Conservation (phyloP, 1,284 basidiomycete species). For the Irpex lacteus region DNA sequence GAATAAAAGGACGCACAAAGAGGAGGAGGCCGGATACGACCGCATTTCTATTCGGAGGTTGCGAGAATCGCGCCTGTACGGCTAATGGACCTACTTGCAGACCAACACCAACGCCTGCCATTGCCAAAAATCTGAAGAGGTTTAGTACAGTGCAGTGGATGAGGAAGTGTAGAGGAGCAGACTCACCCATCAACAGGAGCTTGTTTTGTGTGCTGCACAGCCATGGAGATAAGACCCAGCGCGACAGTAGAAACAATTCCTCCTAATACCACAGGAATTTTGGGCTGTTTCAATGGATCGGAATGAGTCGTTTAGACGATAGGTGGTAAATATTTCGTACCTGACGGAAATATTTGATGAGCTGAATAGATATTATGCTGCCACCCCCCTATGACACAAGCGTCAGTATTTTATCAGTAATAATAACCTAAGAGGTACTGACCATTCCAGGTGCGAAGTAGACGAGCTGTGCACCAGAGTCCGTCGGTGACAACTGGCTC, state of each 20-base stretch:
- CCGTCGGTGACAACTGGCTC: slow-evolving; percentile 32
- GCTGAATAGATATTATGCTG: slow-evolving; percentile 24
- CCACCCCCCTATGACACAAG: slow-evolving; percentile 29
- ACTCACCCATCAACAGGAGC: slow-evolving; percentile 36
- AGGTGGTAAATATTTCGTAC: slow-evolving; percentile 4
- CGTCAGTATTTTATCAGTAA: background rate
- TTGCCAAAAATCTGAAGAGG: slow-evolving; percentile 38
- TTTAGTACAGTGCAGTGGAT: background rate
- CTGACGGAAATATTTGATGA: slow-evolving; percentile 27
- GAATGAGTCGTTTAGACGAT: background rate
- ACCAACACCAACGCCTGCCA: slow-evolving; percentile 45
- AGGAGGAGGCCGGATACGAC: slow-evolving; percentile 40
- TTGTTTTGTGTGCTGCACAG: slow-evolving; percentile 35
- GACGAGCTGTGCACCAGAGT: slow-evolving; percentile 43
- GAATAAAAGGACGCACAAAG: slow-evolving; percentile 35
- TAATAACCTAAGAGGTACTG: slow-evolving; percentile 13
- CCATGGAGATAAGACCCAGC: slow-evolving; percentile 42
- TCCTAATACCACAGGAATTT: slow-evolving; percentile 39
- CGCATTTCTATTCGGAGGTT: slow-evolving; percentile 36
- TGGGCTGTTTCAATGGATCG: slow-evolving; percentile 31
- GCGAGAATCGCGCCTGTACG: slow-evolving; percentile 45
- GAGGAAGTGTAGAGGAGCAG: background rate
- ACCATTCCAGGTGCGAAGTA: slow-evolving; percentile 49
- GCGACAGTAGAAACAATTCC: slow-evolving; percentile 34
- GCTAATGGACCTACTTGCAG: slow-evolving; percentile 36